Evolutionary conservation across 148 eudicot species (phyloP).

Genomic region (Amaranthus cruentus): DNA sequence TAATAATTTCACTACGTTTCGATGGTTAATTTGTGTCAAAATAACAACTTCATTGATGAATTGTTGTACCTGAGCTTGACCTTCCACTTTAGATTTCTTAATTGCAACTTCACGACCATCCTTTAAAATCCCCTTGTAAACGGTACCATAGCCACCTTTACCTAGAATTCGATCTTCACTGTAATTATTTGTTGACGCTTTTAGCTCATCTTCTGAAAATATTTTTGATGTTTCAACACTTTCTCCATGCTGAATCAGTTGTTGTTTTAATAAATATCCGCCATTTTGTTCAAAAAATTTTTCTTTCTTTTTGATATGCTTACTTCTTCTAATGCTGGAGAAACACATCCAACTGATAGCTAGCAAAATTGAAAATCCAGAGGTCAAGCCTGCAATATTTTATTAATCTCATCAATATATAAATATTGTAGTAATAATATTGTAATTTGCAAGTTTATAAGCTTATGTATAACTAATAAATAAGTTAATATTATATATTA

Average conservation of each 20-base stretch:
- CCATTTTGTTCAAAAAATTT: constrained; percentile 23
- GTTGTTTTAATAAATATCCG: constrained; percentile 19
- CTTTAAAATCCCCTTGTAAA: constrained; percentile 17
- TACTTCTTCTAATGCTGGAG: constrained; percentile 1
- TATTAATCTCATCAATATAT: too few species aligned
- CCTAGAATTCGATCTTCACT: constrained; percentile 21
- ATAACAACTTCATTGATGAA: constrained; percentile 19
- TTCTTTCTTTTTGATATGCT: constrained; percentile 17
- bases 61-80: constrained; percentile 17
- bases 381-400: constrained; percentile 21
- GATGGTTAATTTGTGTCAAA: constrained; percentile 18
- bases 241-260: neutral
- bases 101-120: constrained; percentile 19
- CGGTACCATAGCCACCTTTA: constrained; percentile 18
- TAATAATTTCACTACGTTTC: neutral
- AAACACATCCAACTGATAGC: constrained; percentile 20
- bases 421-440: too few species aligned
- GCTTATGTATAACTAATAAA: too few species aligned
- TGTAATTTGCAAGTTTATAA: too few species aligned
- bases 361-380: constrained; percentile 13
- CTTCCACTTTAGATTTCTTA: constrained; percentile 4
- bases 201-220: constrained; percentile 14
- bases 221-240: constrained; percentile 8
- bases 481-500: too few species aligned
- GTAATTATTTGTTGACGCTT: constrained; percentile 8